Evolutionary conservation across 192 early-diverging fungal genomes (phyloP).

Genomic region (Coemansia sp.): DNA sequence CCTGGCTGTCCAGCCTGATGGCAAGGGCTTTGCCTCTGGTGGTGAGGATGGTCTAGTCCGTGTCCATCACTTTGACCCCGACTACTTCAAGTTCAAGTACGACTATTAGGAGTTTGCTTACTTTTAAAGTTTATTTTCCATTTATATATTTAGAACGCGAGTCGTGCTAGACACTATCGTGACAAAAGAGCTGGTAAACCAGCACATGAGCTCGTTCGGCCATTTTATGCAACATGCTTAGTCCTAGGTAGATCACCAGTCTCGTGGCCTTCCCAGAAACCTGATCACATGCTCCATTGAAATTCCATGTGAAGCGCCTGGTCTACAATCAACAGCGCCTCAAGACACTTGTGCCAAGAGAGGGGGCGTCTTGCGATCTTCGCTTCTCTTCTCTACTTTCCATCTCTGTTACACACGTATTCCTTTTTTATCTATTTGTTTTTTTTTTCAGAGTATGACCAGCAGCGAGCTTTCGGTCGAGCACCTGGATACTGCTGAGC

Average conservation of each 20-base stretch:
- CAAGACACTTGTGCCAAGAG: background rate
- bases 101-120: conserved; percentile 31
- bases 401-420: background rate
- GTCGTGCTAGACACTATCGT: no score
- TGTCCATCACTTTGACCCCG: conserved; percentile 93
- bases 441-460: conserved; percentile 26
- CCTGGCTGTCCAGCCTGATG: conserved; percentile 94
- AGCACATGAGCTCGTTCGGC: background rate
- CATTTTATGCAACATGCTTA: no score
- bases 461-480: conserved; percentile 22
- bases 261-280: conserved; percentile 1
- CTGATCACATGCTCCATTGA: background rate
- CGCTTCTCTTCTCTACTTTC: background rate
- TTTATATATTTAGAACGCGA: no score
- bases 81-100: conserved; percentile 94
- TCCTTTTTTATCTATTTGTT: background rate
- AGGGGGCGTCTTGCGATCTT: background rate
- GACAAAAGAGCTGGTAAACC: background rate
- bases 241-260: background rate
- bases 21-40: conserved; percentile 91
- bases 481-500: conserved; percentile 8
- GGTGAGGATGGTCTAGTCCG: conserved; percentile 99
- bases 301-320: background rate
- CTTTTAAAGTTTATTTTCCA: no score
- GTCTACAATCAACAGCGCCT: background rate